phyloP scores from a whole-genome alignment of 495 filamentous ascomycete species.

The Annulohypoxylon bovei region DNA sequence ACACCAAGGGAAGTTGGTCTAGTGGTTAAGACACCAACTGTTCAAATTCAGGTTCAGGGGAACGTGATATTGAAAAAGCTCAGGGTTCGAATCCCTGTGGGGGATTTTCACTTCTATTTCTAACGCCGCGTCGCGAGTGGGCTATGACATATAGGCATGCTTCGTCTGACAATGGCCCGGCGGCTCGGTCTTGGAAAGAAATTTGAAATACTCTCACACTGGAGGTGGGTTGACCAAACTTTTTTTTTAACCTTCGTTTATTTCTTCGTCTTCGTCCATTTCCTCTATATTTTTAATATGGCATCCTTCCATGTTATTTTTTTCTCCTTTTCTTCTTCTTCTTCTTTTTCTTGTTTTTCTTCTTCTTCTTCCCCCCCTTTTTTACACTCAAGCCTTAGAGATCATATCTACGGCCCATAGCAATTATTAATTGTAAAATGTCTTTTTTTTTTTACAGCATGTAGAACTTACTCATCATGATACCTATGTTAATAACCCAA shows the following conservation, averaged over 20 bases:
- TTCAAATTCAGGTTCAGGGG: slow-evolving; percentile 7
- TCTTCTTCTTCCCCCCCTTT: neutral
- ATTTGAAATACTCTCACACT: neutral
- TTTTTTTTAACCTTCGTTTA: neutral
- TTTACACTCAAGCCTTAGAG: no score
- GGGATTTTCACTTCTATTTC: neutral
- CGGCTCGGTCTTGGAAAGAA: neutral
- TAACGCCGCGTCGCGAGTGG: neutral
- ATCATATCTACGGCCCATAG: no score
- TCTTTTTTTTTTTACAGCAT: no score
- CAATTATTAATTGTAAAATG: no score
- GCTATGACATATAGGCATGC: neutral
- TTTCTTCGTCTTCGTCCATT: neutral
- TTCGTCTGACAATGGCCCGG: neutral
- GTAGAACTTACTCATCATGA: no score
- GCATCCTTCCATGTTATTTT: neutral
- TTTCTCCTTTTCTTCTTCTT: no score
- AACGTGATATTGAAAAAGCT: slow-evolving; percentile 1
- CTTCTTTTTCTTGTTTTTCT: no score
- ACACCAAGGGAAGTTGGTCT: neutral
- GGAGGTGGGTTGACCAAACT: slow-evolving; percentile 14
- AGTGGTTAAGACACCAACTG: neutral
- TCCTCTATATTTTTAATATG: neutral
- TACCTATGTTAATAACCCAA: no score
- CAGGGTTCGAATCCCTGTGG: slow-evolving; percentile 22